Evolutionary conservation across 2,329 filamentous ascomycete genomes (phyloP).

Genomic region (Colletotrichum liriopes): DNA sequence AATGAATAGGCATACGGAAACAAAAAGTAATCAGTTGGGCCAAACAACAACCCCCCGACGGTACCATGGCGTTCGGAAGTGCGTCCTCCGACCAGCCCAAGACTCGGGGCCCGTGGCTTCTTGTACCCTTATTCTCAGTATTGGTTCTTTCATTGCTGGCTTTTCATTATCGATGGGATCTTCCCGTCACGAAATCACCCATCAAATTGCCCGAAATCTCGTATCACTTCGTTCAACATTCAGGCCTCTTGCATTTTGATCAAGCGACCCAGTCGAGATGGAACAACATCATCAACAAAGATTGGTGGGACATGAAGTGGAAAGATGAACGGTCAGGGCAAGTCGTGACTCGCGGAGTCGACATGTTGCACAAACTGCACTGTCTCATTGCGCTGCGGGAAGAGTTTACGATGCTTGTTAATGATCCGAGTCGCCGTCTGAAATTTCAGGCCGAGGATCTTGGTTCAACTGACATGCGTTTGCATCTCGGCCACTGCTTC

Average conservation of each 20-base stretch:
- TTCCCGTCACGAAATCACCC: not conserved
- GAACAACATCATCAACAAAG: not conserved
- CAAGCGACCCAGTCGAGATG: not conserved
- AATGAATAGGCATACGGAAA: no score
- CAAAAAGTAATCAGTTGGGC: not conserved
- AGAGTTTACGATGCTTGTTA: not conserved
- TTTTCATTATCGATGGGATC: not conserved
- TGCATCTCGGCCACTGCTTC: constrained; percentile 1
- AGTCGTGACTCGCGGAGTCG: not conserved
- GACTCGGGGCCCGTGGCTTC: not conserved
- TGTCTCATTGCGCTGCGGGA: not conserved
- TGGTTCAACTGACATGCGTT: not conserved
- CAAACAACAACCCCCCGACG: not conserved
- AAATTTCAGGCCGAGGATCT: not conserved
- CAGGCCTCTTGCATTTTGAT: not conserved
- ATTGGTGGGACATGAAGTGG: constrained; percentile 5
- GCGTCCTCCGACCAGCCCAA: not conserved
- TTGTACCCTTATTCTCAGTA: not conserved
- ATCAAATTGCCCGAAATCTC: not conserved
- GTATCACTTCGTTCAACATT: not conserved
- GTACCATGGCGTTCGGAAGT: not conserved
- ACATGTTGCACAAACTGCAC: not conserved
- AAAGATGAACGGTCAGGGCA: not conserved
- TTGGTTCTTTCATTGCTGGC: not conserved
- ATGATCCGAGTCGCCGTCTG: not conserved